Base-by-base conservation (phyloP, 2,329 filamentous ascomycete species). In the Talaromyces islandicus region DNA sequence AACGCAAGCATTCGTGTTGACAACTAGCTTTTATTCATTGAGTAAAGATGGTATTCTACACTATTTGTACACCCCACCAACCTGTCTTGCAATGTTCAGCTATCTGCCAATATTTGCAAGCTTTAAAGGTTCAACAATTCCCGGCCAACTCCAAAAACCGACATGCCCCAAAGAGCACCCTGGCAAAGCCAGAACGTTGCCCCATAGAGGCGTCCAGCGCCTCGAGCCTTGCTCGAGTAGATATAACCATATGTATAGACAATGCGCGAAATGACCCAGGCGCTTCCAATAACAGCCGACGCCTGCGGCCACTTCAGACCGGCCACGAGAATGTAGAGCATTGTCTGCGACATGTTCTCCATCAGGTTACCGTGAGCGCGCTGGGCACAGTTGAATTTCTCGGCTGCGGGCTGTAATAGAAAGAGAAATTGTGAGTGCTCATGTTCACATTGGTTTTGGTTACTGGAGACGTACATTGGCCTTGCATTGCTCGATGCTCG, bases 351-450 rank as follows among this genome's bases (percentile, higher is more conserved):
- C 63, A 82, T 78, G 71, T 85, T 84, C 74, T 88, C 85, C 65
- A 82, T 73, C 73, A 81, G 85, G 72, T 87, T 86, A 68, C 77
- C 76, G 75, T 85, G 83, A 19, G 81, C 79, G 64, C 83, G 77
- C 66, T 85, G 82, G 25, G 82, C 82, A 73, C 78, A 80, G 69
- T 81, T 81, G 72, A 81, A 81, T 59, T 77, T 68, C 60, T 81
- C 71, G 30, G 78, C 77, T 54, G 71, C 73, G 62, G 72, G 64
- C 75, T 78, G 63, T 24, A 53, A 14, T 14, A 38, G 19, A 9
- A 35, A 35, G 19, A 7, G 14, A 56, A 17, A 24, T 6, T 52
- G 24, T 52, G 12, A 52, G 27, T 29, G 12, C 35, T 24, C 21
- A 17, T 17, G 38, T 46, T 10, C 21, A 35, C 12, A 14, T 35